phyloP scores from a whole-genome alignment of 768 basidiomycete species.

The Paxillus ammoniavirescens region DNA sequence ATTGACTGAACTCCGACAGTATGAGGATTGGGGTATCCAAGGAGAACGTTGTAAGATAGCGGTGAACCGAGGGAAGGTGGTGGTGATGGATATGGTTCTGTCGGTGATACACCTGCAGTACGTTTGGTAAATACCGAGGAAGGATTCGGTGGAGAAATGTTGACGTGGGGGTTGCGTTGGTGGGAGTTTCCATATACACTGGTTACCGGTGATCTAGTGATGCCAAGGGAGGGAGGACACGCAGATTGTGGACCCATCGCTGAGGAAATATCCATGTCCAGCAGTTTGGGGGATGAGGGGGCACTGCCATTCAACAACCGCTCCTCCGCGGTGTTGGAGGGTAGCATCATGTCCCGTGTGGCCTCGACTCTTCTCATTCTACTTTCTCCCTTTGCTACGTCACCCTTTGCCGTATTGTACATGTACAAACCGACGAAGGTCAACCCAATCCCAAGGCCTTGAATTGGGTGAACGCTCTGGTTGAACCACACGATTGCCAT shows the following conservation, averaged over 20 bases:
- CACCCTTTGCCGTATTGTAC: slow-evolving; percentile 93
- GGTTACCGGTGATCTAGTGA: background rate
- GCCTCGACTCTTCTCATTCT: slow-evolving; percentile 79
- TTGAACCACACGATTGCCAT: slow-evolving; percentile 97
- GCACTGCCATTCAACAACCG: slow-evolving; percentile 45
- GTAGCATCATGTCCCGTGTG: slow-evolving; percentile 63
- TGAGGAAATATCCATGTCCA: slow-evolving; percentile 6
- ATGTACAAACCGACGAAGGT: slow-evolving; percentile 91
- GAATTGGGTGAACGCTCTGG: slow-evolving; percentile 79
- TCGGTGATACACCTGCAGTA: slow-evolving; percentile 24
- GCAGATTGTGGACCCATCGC: slow-evolving; percentile 23
- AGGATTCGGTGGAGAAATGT: slow-evolving; percentile 17
- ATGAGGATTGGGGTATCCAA: slow-evolving; percentile 12
- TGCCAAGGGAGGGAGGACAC: slow-evolving; percentile 2
- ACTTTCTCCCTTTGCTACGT: slow-evolving; percentile 92
- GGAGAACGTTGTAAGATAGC: slow-evolving; percentile 5
- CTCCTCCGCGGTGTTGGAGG: slow-evolving; percentile 62
- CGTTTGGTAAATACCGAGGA: slow-evolving; percentile 25
- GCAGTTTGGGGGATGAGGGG: slow-evolving; percentile 16
- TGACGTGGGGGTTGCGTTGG: slow-evolving; percentile 16
- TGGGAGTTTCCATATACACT: slow-evolving; percentile 8
- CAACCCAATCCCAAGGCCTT: slow-evolving; percentile 85
- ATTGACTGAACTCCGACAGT: slow-evolving; percentile 2
- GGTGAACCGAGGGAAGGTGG: slow-evolving; percentile 36
- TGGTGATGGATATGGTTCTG: slow-evolving; percentile 50